Evolutionary conservation across 2,329 filamentous ascomycete genomes (phyloP).

Genomic region (Fusarium sp.): DNA sequence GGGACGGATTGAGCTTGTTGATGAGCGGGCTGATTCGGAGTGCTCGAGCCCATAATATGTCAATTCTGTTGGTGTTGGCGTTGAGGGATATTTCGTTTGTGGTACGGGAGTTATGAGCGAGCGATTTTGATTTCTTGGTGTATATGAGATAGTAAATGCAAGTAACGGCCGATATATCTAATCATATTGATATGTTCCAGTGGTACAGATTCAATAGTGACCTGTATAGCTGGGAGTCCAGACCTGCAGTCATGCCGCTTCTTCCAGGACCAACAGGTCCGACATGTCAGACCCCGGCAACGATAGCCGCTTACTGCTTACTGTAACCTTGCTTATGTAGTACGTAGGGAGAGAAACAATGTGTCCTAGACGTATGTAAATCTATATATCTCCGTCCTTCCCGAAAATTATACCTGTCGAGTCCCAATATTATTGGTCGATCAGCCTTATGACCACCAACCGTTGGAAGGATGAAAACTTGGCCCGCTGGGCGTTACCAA

Average conservation of each 20-base stretch:
- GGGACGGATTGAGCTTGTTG: conserved; percentile 61
- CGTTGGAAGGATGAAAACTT: no score
- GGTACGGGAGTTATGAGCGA: background rate
- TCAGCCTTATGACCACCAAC: no score
- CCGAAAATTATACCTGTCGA: no score
- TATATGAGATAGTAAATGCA: background rate
- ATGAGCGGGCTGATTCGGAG: conserved; percentile 21
- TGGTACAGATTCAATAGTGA: background rate
- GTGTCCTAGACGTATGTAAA: no score
- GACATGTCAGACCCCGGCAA: background rate
- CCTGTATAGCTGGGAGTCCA: background rate
- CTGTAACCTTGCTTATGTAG: no score
- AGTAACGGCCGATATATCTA: background rate
- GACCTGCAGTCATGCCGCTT: no score
- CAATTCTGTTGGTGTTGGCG: background rate
- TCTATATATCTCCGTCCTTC: no score
- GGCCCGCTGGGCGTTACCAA: no score
- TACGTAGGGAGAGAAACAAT: no score
- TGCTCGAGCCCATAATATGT: conserved; percentile 25
- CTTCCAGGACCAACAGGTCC: background rate
- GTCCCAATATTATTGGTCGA: no score
- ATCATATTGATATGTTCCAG: background rate
- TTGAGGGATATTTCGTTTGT: background rate
- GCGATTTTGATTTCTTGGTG: background rate
- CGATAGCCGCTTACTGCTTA: no score